phyloP scores from a whole-genome alignment of 176 grass and related monocot genomes.

The Guadua angustifolia region DNA sequence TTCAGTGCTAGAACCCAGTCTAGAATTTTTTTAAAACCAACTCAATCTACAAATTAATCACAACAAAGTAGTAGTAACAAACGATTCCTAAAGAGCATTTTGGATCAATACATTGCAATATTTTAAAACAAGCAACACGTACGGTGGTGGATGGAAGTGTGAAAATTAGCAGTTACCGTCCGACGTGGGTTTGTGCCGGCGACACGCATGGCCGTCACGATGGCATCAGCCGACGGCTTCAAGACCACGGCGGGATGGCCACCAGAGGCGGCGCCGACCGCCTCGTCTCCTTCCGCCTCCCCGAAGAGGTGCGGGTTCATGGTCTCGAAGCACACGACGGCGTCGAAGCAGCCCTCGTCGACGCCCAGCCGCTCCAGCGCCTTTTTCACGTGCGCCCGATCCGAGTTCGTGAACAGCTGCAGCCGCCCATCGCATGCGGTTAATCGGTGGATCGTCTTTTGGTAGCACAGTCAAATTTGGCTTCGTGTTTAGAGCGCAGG shows the following conservation, averaged over 20 bases:
- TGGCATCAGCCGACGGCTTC: conserved; percentile 72
- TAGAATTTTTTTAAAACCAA: too few relatives aligned
- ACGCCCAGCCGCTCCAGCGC: conserved; percentile 68
- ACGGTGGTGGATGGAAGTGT: background rate
- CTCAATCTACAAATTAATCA: too few relatives aligned
- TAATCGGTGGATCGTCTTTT: background rate
- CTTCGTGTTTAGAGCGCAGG: background rate
- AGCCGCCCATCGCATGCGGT: background rate
- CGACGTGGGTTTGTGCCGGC: conserved; percentile 64
- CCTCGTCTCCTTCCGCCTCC: conserved; percentile 3
- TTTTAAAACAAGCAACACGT: background rate
- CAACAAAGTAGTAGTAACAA: background rate
- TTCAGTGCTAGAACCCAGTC: too few relatives aligned
- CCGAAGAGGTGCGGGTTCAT: conserved; percentile 86
- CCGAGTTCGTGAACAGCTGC: conserved; percentile 96
- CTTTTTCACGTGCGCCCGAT: conserved; percentile 62
- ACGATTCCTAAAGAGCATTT: background rate
- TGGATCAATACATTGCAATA: background rate
- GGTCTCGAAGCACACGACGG: conserved; percentile 92
- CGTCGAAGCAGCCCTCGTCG: conserved; percentile 66
- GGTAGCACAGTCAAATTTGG: too few relatives aligned
- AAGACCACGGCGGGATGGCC: conserved; percentile 50
- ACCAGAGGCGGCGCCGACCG: background rate
- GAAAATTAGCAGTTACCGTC: conserved; percentile 51
- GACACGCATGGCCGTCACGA: conserved; percentile 52